Evolutionary conservation across 2,329 filamentous ascomycete genomes (phyloP).

Genomic region (Neocucurbitaria cava): DNA sequence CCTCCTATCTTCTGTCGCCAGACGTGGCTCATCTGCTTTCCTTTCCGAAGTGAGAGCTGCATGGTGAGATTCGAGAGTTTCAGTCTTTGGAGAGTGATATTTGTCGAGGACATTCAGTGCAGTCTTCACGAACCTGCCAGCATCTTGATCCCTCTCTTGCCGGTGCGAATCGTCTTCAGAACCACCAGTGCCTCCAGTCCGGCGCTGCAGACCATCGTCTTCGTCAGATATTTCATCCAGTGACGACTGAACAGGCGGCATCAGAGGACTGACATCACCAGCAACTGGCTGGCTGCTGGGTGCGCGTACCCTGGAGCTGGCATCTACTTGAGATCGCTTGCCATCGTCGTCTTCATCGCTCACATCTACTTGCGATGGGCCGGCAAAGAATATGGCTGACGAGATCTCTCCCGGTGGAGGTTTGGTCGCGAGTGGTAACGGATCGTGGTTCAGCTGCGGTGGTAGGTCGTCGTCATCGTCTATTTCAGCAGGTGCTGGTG

Average conservation of each 20-base stretch:
- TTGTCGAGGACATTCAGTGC: not conserved
- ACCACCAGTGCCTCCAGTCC: not conserved
- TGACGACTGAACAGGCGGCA: slow-evolving; percentile 19
- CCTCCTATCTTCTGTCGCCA: not conserved
- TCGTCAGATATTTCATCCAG: slow-evolving; percentile 9
- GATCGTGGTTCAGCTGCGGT: slow-evolving; percentile 31
- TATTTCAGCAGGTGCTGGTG: not conserved
- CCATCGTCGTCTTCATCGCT: slow-evolving; percentile 26
- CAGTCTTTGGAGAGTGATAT: not conserved
- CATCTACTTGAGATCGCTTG: slow-evolving; percentile 3
- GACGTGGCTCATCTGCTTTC: not conserved
- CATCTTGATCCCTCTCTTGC: not conserved
- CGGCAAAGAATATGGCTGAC: slow-evolving; percentile 14
- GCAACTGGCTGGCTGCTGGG: slow-evolving; percentile 5
- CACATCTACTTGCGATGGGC: slow-evolving; percentile 11
- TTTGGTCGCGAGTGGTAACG: slow-evolving; percentile 6
- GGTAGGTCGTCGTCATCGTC: slow-evolving; percentile 26
- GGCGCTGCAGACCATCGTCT: not conserved
- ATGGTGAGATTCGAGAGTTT: not conserved
- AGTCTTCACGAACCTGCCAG: not conserved
- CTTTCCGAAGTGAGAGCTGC: not conserved
- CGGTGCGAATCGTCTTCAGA: not conserved
- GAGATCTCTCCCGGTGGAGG: not conserved
- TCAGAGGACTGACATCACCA: slow-evolving; percentile 36
- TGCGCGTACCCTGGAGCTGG: slow-evolving; percentile 4